phyloP scores from a whole-genome alignment of 2,329 filamentous ascomycete species.

The Aspergillus aculeatinus region DNA sequence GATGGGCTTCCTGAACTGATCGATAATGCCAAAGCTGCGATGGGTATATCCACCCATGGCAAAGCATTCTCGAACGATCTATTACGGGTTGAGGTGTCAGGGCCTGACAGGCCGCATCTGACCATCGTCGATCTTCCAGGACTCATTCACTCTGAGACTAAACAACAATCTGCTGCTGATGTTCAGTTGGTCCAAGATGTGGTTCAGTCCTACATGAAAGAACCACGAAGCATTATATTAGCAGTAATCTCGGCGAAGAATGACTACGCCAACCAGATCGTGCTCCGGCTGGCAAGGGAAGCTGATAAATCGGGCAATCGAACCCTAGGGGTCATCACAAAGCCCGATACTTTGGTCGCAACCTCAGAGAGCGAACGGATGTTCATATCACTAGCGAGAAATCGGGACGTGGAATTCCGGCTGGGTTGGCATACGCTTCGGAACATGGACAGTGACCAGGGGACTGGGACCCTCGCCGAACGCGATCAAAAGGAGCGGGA shows the following conservation, averaged over 20 bases:
- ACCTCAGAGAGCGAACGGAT: constrained; percentile 38
- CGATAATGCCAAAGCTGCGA: constrained; percentile 26
- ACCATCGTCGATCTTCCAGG: constrained; percentile 64
- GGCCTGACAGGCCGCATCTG: constrained; percentile 59
- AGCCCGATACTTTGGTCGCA: constrained; percentile 42
- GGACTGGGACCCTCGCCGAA: constrained; percentile 17
- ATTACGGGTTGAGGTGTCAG: constrained; percentile 59
- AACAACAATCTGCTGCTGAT: constrained; percentile 55
- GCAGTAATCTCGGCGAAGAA: constrained; percentile 48
- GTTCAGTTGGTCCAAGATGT: constrained; percentile 56
- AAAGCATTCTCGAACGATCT: constrained; percentile 50
- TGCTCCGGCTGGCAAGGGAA: constrained; percentile 38
- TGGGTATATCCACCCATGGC: constrained; percentile 25
- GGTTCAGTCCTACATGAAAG: constrained; percentile 42
- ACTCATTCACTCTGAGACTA: constrained; percentile 56
- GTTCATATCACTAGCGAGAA: constrained; percentile 43
- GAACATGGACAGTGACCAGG: constrained; percentile 45
- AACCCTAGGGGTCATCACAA: constrained; percentile 51
- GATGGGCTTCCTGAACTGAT: constrained; percentile 20
- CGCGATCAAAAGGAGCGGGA: constrained; percentile 31
- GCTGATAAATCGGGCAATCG: constrained; percentile 32
- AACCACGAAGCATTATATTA: constrained; percentile 48
- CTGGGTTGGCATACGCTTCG: constrained; percentile 53
- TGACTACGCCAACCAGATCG: constrained; percentile 44
- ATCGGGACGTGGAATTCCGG: constrained; percentile 45